These are phyloP conservation scores for Staphylotrichum longicolle DNA, from an alignment of 495 filamentous ascomycete species.

Conservation along the genomic window DNA sequence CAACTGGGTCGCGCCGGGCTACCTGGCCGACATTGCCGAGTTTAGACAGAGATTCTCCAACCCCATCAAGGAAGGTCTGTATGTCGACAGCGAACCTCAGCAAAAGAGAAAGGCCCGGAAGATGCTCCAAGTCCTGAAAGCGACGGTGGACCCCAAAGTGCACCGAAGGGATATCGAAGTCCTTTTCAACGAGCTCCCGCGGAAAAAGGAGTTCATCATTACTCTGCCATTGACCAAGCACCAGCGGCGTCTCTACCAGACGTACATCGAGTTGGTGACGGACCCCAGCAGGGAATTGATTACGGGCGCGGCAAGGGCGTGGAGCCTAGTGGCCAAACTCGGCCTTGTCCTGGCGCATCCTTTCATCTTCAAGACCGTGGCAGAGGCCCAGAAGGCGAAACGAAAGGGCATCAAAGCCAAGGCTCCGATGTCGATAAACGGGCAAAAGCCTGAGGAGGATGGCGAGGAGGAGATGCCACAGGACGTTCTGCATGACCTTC, in stretches of 20 bases:
- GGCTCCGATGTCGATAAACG: neutral
- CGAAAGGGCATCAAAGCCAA: neutral
- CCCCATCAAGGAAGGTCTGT: conserved; percentile 71
- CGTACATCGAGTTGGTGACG: conserved; percentile 47
- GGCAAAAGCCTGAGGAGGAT: conserved; percentile 21
- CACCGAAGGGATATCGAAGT: conserved; percentile 68
- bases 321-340: conserved; percentile 48
- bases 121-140: conserved; percentile 67
- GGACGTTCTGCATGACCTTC: conserved; percentile 36
- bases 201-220: conserved; percentile 80
- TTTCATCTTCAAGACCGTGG: conserved; percentile 53
- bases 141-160: conserved; percentile 74
- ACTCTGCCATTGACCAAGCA: conserved; percentile 65
- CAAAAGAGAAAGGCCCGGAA: conserved; percentile 60
- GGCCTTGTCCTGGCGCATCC: conserved; percentile 77
- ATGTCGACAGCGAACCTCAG: conserved; percentile 53
- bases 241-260: conserved; percentile 62
- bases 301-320: conserved; percentile 23
- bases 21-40: conserved; percentile 61
- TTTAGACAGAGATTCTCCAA: conserved; percentile 67
- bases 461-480: conserved; percentile 31
- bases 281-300: conserved; percentile 1
- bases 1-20: conserved; percentile 80
- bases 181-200: conserved; percentile 61
- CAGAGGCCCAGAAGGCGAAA: conserved; percentile 26